phyloP scores from a whole-genome alignment of 1,284 basidiomycete genomes.

The Trametes polyzona region DNA sequence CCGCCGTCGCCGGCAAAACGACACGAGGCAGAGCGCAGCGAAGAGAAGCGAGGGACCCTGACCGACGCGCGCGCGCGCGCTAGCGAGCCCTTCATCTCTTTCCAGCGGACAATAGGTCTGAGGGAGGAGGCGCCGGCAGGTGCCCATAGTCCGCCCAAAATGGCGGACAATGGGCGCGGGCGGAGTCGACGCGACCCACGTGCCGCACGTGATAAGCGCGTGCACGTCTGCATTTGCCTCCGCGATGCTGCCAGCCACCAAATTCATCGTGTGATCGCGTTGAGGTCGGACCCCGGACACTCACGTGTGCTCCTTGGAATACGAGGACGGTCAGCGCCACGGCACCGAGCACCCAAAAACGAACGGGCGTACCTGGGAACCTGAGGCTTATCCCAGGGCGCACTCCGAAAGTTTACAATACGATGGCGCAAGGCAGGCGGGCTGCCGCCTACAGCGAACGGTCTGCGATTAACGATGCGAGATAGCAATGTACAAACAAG shows the following conservation, averaged over 20 bases:
- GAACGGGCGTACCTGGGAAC: background rate
- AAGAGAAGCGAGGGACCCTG: too few species aligned
- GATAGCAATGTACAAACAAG: conserved; percentile 6
- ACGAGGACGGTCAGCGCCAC: background rate
- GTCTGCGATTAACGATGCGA: background rate
- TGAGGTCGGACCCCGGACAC: conserved; percentile 17
- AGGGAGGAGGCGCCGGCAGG: too few species aligned
- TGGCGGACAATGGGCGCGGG: conserved; percentile 22
- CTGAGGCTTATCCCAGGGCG: background rate
- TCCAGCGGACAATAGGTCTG: too few species aligned
- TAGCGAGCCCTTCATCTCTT: too few species aligned
- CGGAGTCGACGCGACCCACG: conserved; percentile 30
- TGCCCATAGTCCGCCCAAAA: too few species aligned
- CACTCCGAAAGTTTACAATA: too few species aligned
- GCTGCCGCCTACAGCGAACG: background rate
- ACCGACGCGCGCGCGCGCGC: too few species aligned
- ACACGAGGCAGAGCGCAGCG: too few species aligned
- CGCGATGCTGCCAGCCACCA: background rate
- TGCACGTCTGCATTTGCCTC: background rate
- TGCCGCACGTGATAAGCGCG: conserved; percentile 23
- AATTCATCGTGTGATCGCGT: conserved; percentile 22
- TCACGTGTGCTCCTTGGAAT: too few species aligned
- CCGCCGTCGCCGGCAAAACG: too few species aligned
- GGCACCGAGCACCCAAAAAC: background rate
- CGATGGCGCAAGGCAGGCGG: background rate